Evolutionary conservation across 1,139 yeast species (phyloP).

Genomic region (Candida labiduridarum): DNA sequence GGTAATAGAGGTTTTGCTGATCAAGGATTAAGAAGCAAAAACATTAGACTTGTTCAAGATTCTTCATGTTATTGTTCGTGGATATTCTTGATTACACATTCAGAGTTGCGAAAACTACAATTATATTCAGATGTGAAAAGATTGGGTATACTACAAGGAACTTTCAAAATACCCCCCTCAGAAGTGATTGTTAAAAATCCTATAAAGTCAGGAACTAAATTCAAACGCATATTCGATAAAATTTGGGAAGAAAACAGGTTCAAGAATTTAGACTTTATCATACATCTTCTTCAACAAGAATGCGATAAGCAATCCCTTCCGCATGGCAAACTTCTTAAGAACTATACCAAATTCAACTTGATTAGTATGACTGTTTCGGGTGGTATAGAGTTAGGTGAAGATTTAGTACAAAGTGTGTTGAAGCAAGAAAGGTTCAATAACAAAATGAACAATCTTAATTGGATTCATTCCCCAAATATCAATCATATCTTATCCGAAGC

Average conservation of each 20-base stretch:
- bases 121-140: slow-evolving; percentile 21
- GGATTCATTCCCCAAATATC: slow-evolving; percentile 28
- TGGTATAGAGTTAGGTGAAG: slow-evolving; percentile 24
- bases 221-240: background rate
- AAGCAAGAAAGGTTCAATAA: slow-evolving; percentile 34
- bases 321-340: slow-evolving; percentile 13
- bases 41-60: background rate
- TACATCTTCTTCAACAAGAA: background rate
- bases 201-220: background rate
- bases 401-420: slow-evolving; percentile 32
- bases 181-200: slow-evolving; percentile 1
- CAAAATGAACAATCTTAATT: slow-evolving; percentile 31
- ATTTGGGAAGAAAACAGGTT: slow-evolving; percentile 1
- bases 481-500: slow-evolving; percentile 22
- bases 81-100: slow-evolving; percentile 18
- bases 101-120: slow-evolving; percentile 23
- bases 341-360: slow-evolving; percentile 22
- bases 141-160: slow-evolving; percentile 16
- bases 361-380: slow-evolving; percentile 21
- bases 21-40: slow-evolving; percentile 14
- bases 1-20: slow-evolving; percentile 26
- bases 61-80: slow-evolving; percentile 8
- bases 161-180: slow-evolving; percentile 11
- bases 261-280: background rate
- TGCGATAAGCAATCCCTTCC: background rate